These are phyloP conservation scores for Boletus rubescentipes DNA, from an alignment of 768 basidiomycete genomes.

Conservation along the genomic window DNA sequence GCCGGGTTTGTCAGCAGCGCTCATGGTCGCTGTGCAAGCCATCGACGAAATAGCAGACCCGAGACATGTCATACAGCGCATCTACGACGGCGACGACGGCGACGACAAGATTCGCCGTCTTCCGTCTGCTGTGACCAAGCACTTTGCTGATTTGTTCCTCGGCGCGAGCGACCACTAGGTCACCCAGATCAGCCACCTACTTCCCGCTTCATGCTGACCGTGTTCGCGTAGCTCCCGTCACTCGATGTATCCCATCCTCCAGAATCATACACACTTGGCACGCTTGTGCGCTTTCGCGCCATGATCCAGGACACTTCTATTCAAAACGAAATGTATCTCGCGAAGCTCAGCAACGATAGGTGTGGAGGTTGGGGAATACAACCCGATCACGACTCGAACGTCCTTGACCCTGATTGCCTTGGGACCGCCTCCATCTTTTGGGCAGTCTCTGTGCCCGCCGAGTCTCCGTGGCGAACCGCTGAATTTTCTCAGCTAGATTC, in stretches of 20 bases:
- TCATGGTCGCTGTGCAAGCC: conserved; percentile 54
- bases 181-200: conserved; percentile 8
- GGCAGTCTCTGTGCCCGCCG: conserved; percentile 73
- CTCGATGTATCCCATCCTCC: conserved; percentile 51
- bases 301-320: conserved; percentile 84
- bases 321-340: conserved; percentile 71
- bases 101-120: conserved; percentile 26
- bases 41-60: conserved; percentile 53
- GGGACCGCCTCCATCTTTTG: conserved; percentile 65
- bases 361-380: conserved; percentile 78
- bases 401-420: conserved; percentile 49
- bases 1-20: conserved; percentile 14
- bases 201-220: neutral
- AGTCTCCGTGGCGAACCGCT: conserved; percentile 54
- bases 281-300: conserved; percentile 68
- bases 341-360: conserved; percentile 38
- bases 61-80: conserved; percentile 44
- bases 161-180: conserved; percentile 26
- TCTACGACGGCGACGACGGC: conserved; percentile 38
- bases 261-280: conserved; percentile 46
- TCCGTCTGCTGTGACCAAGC: conserved; percentile 40
- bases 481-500: conserved; percentile 26
- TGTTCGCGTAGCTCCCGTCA: conserved; percentile 50
- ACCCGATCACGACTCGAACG: conserved; percentile 18
- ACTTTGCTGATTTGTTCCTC: conserved; percentile 49